Conservation (phyloP, 2,329 filamentous ascomycete genomes). For the Penicillium griseofulvum region DNA sequence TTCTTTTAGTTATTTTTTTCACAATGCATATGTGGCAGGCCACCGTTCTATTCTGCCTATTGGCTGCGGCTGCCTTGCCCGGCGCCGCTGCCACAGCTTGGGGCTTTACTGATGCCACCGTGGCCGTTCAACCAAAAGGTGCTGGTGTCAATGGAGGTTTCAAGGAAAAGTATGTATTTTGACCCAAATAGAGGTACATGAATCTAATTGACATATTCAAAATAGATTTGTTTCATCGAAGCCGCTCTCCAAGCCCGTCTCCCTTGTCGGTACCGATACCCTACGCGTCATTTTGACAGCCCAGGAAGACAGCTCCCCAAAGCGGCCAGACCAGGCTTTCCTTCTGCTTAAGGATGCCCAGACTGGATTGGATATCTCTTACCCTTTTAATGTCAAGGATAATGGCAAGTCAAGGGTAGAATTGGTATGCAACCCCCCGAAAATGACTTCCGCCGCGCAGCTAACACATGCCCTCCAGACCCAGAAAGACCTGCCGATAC, state of each 20-base stretch:
- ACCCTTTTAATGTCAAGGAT: conserved; percentile 78
- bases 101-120: conserved; percentile 63
- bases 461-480: conserved; percentile 54
- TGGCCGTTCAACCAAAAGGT: conserved; percentile 60
- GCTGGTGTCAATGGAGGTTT: conserved; percentile 51
- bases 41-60: conserved; percentile 36
- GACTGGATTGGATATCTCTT: conserved; percentile 81
- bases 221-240: conserved; percentile 59
- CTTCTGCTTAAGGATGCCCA: conserved; percentile 72
- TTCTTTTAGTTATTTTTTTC: conserved; percentile 9
- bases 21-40: conserved; percentile 40
- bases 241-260: conserved; percentile 62
- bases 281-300: conserved; percentile 81
- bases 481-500: conserved; percentile 82
- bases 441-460: conserved; percentile 15
- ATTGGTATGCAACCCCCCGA: conserved; percentile 59
- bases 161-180: conserved; percentile 55
- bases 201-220: conserved; percentile 3
- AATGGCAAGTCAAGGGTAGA: conserved; percentile 82
- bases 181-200: not conserved
- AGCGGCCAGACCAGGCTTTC: conserved; percentile 92
- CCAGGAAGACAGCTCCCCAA: conserved; percentile 72
- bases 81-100: conserved; percentile 53
- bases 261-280: conserved; percentile 66
- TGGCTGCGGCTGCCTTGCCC: conserved; percentile 37